A percentile compares a stretch with the other conserved stretches of the same genome.
phyloP scores from a whole-genome alignment of 2,329 filamentous ascomycete genomes.

The Cordyceps sp. region DNA sequence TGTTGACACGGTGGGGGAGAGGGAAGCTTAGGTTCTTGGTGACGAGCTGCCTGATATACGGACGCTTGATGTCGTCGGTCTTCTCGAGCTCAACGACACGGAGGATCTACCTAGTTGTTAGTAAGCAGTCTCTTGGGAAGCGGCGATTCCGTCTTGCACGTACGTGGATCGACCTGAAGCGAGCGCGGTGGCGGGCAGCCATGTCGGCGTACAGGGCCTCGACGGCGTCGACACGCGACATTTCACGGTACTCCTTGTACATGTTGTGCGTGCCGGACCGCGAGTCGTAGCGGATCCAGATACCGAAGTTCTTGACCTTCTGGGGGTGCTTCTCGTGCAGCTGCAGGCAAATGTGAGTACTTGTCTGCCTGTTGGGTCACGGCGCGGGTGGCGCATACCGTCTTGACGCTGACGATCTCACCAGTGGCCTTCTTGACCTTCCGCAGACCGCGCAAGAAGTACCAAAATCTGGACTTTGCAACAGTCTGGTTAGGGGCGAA shows the following conservation, averaged over 20 bases:
- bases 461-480: constrained; percentile 99
- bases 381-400: constrained; percentile 37
- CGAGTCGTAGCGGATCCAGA: constrained; percentile 99
- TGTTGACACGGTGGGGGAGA: constrained; percentile 87
- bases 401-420: constrained; percentile 95
- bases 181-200: constrained; percentile 90
- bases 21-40: constrained; percentile 95
- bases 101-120: constrained; percentile 54
- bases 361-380: neutral
- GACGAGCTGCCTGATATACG: constrained; percentile 98
- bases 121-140: neutral
- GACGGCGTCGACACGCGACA: constrained; percentile 89
- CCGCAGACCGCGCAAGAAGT: constrained; percentile 96
- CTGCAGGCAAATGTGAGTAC: constrained; percentile 25
- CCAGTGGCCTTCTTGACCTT: constrained; percentile 99
- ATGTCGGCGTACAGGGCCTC: constrained; percentile 98
- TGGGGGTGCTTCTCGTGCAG: constrained; percentile 97
- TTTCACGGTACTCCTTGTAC: constrained; percentile 99
- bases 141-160: constrained; percentile 19
- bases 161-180: constrained; percentile 98
- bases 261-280: constrained; percentile 99
- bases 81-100: constrained; percentile 97
- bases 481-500: constrained; percentile 96
- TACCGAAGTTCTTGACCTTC: constrained; percentile 99
- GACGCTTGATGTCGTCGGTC: constrained; percentile 84